Evolutionary conservation across 345 rosid genomes (phyloP), one percentile per base, ranked within the genome.

Genomic region (Erysimum cheiranthoides): DNA sequence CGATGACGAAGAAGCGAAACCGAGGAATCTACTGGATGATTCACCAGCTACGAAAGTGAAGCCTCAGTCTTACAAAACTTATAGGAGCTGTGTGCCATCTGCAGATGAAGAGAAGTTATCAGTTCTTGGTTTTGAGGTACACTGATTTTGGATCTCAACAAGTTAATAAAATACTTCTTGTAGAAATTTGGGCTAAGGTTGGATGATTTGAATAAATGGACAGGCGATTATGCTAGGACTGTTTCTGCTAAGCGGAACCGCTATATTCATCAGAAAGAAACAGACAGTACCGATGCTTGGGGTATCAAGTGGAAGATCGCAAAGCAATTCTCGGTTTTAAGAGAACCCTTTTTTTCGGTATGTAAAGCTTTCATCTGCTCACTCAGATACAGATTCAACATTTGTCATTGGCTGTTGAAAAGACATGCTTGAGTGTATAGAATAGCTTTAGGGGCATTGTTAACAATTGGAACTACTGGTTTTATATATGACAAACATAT

Each of bases 41-140:
- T 72, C 85, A 10, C 76, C 89, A 0, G 28, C 78, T 1, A 31
- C 51, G 0, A 76, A 83, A 68, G 79, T 40, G 27, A 85, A 74
- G 70, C 49, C 74, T 47, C 92, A 81, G 70, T 74, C 80, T 75
- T 92, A 90, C 64, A 84, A 88, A 53, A 94, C 92, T 31, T 92
- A 88, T 47, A 80, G 99, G 82, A 94, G 99, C 83, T 94, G 97
- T 82, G 87, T 94, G 27, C 92, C 85, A 2, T 75, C 91, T 18
- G 79, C 80, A 8, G 83, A 86, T 45, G 92, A 85, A 65, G 97
- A 94, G 85, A 88, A 80, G 84, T 27, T 90, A 70, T 90, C 98
- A 12, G 88, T 89, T 59, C 45, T 90, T 62, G 93, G 96, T 65
- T 94, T 94, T 60, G 98, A 94, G 98, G 98, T 94, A 59, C 11